phyloP scores from a whole-genome alignment of 306 rosid species.

The Alnus glutinosa region DNA sequence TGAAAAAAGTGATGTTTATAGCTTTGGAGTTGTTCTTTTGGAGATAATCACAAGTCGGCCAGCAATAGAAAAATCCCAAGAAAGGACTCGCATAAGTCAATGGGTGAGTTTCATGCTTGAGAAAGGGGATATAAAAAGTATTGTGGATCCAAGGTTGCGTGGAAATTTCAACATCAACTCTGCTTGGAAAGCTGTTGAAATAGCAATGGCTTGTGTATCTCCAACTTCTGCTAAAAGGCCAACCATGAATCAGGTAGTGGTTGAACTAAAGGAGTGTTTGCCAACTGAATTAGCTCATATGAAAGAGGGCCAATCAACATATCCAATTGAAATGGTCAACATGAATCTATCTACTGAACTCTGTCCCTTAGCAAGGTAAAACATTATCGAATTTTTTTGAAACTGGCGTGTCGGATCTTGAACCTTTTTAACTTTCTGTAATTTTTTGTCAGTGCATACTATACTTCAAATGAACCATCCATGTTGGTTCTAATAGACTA shows the following conservation, averaged over 20 bases:
- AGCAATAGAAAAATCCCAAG: background rate
- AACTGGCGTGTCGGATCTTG: background rate
- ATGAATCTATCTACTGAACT: background rate
- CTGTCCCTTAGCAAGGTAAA: background rate
- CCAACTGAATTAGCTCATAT: background rate
- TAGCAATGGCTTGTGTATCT: constrained; percentile 24
- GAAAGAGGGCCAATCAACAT: too few relatives aligned
- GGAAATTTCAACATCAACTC: constrained; percentile 1
- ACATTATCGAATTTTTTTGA: background rate
- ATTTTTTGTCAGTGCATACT: background rate
- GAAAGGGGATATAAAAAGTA: constrained; percentile 9
- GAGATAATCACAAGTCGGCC: constrained; percentile 21
- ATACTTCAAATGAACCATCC: background rate
- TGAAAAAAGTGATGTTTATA: constrained; percentile 26
- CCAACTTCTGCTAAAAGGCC: constrained; percentile 17
- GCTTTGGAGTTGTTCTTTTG: constrained; percentile 26
- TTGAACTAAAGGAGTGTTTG: constrained; percentile 10
- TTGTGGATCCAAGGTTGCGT: constrained; percentile 11
- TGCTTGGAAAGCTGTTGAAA: constrained; percentile 26
- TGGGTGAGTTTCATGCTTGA: constrained; percentile 4
- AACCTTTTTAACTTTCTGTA: background rate
- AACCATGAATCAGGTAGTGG: constrained; percentile 14
- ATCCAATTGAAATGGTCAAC: background rate
- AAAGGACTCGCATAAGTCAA: background rate
- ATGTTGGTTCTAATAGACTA: too few relatives aligned